Base-by-base conservation (phyloP, 768 basidiomycete genomes). In the Baorangia bicolor region DNA sequence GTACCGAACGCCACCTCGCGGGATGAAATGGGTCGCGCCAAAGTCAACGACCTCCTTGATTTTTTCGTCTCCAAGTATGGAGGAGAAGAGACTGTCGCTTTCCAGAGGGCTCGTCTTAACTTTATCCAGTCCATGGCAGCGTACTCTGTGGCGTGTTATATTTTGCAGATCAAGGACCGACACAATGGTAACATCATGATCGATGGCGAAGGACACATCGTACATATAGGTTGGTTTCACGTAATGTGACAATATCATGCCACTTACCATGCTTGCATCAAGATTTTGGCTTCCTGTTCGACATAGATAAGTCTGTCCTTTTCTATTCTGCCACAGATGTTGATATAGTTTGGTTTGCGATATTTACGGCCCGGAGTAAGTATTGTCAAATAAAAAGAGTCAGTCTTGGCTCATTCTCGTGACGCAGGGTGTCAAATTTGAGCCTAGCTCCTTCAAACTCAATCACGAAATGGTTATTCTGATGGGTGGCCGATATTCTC, bases 131-230 rank as follows among this genome's bases (percentile, higher is more conserved):
- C 94, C 2, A 99, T 98, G 97, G 96, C 97, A 0, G 97, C 94
- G 11, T 99, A 99, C 72, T 98, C 96, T 31, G 88, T 98, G 25
- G 93, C 94, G 9, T 98, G 96, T 71, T 98, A 97, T 70, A 94
- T 99, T 61, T 74, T 98, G 41, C 97, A 99, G 72, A 95, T 99
- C 76, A 99, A 99, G 75, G 97, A 99, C 69, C 77, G 97, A 37
- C 97, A 99, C 71, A 99, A 99, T 66, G 97, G 97, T 28, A 99
- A 99, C 70, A 98, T 99, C 69, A 98, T 99, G 96, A 95, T 99
- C 56, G 97, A 98, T 69, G 94, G 90, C 3, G 92, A 95, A 56
- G 97, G 97, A 0, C 95, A 98, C 69, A 96, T 99, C 55, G 83
- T 98, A 5, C 97, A 99, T 69, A 84, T 99, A 62, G 96, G 94